Conservation (phyloP, 345 rosid genomes). For the Durio zibethinus region DNA sequence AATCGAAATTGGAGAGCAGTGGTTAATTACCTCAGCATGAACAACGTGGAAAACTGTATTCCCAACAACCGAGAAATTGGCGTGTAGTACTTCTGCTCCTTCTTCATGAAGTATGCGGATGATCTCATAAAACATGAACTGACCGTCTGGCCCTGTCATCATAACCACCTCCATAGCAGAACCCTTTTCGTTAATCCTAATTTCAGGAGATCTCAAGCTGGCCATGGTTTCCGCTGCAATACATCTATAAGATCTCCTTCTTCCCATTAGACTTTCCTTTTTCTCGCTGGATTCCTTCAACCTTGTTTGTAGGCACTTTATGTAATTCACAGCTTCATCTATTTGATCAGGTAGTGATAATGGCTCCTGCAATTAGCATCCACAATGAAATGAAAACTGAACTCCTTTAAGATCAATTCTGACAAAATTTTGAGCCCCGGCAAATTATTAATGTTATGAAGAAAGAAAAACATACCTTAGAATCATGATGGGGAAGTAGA, state of each 20-base stretch:
- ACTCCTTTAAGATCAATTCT: neutral
- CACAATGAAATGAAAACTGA: neutral
- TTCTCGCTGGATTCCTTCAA: constrained; percentile 32
- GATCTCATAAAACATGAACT: constrained; percentile 35
- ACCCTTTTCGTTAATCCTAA: constrained; percentile 37
- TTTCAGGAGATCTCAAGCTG: constrained; percentile 25
- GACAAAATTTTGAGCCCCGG: neutral
- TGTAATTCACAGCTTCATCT: constrained; percentile 50
- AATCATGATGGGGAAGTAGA: constrained; percentile 36
- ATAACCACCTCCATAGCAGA: constrained; percentile 35
- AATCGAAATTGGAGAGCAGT: neutral
- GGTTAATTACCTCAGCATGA: constrained; percentile 40
- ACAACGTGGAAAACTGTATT: constrained; percentile 28
- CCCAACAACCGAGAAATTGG: constrained; percentile 31
- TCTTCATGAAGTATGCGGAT: constrained; percentile 43
- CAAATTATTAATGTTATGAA: neutral
- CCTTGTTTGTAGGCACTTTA: constrained; percentile 32
- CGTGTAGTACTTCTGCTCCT: constrained; percentile 36
- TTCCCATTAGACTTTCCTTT: constrained; percentile 27
- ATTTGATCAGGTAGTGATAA: constrained; percentile 45
- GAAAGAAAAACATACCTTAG: constrained; percentile 21
- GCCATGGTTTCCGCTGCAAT: neutral
- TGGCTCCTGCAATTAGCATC: constrained; percentile 31
- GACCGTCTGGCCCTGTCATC: constrained; percentile 24
- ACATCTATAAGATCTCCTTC: constrained; percentile 25